Conservation (phyloP, 257 asterid genomes). For the Capsicum baccatum region DNA sequence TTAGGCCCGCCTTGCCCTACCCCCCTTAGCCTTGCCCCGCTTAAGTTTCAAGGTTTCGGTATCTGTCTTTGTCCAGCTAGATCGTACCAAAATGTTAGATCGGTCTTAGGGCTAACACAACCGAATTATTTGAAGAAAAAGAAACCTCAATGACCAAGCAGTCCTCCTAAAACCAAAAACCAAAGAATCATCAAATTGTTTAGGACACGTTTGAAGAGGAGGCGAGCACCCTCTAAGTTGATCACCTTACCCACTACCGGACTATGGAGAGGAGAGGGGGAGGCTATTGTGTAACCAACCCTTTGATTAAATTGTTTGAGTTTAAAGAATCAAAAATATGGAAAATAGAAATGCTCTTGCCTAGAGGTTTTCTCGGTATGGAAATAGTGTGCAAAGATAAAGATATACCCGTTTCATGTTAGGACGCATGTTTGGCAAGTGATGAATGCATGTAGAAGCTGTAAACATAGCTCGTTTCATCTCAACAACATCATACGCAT, state of each 20-base stretch:
- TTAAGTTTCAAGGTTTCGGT: background rate
- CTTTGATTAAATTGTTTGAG: background rate
- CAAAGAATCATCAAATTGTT: background rate
- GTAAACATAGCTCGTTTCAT: slow-evolving; percentile 76
- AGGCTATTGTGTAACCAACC: background rate
- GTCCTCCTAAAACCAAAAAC: background rate
- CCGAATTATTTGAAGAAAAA: background rate
- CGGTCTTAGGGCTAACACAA: background rate
- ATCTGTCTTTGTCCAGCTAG: background rate
- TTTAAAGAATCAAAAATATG: background rate
- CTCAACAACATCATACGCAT: slow-evolving; percentile 55
- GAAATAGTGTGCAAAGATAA: background rate
- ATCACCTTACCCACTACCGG: background rate
- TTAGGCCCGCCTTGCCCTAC: slow-evolving; percentile 17
- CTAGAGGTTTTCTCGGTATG: background rate
- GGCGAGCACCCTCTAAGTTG: background rate
- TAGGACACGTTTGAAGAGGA: background rate
- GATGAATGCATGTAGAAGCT: slow-evolving; percentile 86
- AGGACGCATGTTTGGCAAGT: slow-evolving; percentile 81
- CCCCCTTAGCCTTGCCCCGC: background rate
- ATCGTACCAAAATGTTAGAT: background rate
- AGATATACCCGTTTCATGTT: slow-evolving; percentile 71
- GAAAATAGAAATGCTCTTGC: background rate
- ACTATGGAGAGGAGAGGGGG: background rate
- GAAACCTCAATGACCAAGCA: background rate